Percentiles rank a stretch among this genome's conserved stretches.
These are phyloP conservation scores for Lobosporangium transversale DNA, from an alignment of 192 early-diverging fungal species.

Conservation along the genomic window DNA sequence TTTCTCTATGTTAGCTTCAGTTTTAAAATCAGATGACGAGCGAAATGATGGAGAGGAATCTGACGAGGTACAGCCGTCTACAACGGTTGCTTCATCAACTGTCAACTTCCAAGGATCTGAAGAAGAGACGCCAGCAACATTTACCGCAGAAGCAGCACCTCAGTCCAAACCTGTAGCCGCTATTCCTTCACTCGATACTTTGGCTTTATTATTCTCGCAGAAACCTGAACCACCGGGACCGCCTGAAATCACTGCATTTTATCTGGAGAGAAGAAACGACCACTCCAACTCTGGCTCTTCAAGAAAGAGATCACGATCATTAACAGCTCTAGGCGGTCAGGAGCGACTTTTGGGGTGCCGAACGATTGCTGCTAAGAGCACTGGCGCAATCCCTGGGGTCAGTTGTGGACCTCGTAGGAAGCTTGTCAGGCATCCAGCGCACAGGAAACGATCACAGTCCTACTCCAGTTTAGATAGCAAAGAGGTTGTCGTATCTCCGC, in stretches of 20 bases:
- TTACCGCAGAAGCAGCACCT: not conserved
- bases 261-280: constrained; percentile 9
- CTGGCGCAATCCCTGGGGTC: constrained; percentile 30
- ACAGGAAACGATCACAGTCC: constrained; percentile 37
- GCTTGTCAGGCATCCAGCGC: constrained; percentile 22
- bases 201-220: constrained; percentile 25
- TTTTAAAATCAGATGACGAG: constrained; percentile 28
- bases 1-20: not conserved
- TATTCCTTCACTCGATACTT: constrained; percentile 9
- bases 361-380: constrained; percentile 3
- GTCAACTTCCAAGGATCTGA: constrained; percentile 20
- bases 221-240: constrained; percentile 33
- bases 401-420: constrained; percentile 10
- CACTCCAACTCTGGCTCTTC: not conserved
- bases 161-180: not conserved
- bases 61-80: constrained; percentile 1
- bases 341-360: constrained; percentile 41
- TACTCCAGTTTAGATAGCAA: constrained; percentile 13
- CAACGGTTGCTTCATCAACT: not conserved
- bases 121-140: constrained; percentile 8
- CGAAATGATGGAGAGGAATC: constrained; percentile 31
- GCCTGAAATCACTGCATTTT: constrained; percentile 30
- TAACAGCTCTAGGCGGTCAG: constrained; percentile 24
- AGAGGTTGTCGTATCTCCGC: constrained; percentile 10
- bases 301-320: constrained; percentile 30